Evolutionary conservation across 148 eudicot genomes (phyloP).

Genomic region (Persicaria tinctoria): DNA sequence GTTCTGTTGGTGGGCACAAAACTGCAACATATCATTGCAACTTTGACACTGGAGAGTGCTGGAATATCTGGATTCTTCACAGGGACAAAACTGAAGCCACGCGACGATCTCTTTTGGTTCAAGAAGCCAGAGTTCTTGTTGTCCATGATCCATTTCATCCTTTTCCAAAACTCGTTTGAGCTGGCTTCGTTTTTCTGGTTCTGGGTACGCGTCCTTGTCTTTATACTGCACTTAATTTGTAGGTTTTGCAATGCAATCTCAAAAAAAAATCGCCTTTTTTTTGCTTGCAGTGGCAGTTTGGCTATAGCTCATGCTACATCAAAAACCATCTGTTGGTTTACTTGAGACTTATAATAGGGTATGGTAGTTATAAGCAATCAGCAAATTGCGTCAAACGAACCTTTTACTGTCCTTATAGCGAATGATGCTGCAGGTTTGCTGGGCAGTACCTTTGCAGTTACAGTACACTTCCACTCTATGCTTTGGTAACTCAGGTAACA

Average conservation of each 20-base stretch:
- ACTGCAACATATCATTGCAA: constrained; percentile 85
- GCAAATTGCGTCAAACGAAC: no score
- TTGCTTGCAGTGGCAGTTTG: constrained; percentile 88
- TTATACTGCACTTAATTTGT: background rate
- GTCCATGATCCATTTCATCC: constrained; percentile 85
- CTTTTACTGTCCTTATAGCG: background rate
- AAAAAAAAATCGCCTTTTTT: background rate
- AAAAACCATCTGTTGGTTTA: constrained; percentile 76
- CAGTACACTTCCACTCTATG: constrained; percentile 96
- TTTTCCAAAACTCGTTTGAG: constrained; percentile 98
- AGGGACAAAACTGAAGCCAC: constrained; percentile 62
- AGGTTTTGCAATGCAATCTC: background rate
- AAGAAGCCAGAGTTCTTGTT: constrained; percentile 73
- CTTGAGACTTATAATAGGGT: constrained; percentile 86
- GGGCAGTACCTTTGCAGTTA: constrained; percentile 97
- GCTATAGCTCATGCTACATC: constrained; percentile 88
- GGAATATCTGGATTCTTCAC: constrained; percentile 52
- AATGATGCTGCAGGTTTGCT: constrained; percentile 44
- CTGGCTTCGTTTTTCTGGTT: constrained; percentile 98
- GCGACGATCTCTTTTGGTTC: constrained; percentile 98
- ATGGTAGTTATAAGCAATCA: background rate
- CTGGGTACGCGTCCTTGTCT: constrained; percentile 53
- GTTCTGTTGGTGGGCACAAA: constrained; percentile 82
- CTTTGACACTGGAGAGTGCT: constrained; percentile 86
- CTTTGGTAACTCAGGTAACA: constrained; percentile 92